Evolutionary conservation across 2,329 filamentous ascomycete genomes (phyloP).

Genomic region (Fusarium virguliforme): DNA sequence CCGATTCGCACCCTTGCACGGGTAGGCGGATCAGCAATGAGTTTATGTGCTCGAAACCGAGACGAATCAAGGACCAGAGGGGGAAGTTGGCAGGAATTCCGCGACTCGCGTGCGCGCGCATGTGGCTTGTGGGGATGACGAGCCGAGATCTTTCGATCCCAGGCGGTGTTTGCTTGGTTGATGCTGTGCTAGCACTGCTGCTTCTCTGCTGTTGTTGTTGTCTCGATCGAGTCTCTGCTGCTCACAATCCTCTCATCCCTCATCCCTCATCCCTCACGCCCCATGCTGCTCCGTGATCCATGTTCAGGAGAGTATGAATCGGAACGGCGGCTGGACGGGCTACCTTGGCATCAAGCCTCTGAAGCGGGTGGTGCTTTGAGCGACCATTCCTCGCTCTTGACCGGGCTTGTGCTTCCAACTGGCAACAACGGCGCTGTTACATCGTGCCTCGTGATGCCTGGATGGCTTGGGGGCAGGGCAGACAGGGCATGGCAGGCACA

Average conservation of each 20-base stretch:
- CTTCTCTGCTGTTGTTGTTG: background rate
- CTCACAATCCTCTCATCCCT: background rate
- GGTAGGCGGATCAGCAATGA: conserved; percentile 39
- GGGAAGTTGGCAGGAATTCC: conserved; percentile 23
- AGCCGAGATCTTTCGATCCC: conserved; percentile 41
- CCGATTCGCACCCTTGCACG: conserved; percentile 46
- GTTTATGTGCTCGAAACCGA: conserved; percentile 36
- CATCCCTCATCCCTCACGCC: conserved; percentile 13
- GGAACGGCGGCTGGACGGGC: conserved; percentile 17
- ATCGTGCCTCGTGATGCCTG: conserved; percentile 12
- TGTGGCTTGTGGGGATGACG: conserved; percentile 42
- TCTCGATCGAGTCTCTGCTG: too few relatives aligned
- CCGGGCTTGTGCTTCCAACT: background rate
- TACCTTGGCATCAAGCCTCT: conserved; percentile 24
- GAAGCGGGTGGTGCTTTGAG: conserved; percentile 11
- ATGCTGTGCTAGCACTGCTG: background rate
- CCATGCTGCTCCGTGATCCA: conserved; percentile 1
- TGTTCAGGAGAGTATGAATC: conserved; percentile 28
- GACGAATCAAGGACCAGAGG: conserved; percentile 34
- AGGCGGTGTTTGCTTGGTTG: conserved; percentile 13
- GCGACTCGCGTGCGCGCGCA: conserved; percentile 33
- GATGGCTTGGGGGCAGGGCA: conserved; percentile 12
- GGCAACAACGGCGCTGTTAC: conserved; percentile 14
- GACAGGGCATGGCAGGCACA: conserved; percentile 1
- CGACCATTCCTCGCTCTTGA: conserved; percentile 19